Base-by-base conservation (phyloP, 139 green algal species). In the Tetradesmus lagerheimii region DNA sequence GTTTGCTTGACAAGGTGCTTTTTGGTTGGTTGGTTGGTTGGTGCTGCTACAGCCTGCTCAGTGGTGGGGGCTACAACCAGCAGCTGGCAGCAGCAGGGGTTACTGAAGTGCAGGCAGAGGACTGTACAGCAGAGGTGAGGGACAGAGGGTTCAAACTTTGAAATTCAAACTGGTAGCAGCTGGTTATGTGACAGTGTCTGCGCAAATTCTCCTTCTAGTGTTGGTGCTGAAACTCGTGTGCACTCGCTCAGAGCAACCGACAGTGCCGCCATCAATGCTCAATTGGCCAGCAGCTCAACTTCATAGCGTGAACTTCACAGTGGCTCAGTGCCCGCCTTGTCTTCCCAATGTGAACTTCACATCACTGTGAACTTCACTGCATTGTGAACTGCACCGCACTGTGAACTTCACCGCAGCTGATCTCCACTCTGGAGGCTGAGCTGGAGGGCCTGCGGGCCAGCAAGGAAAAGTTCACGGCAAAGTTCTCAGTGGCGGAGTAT, bases 11-110 rank as follows among this genome's bases (percentile, higher is more conserved):
- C 2, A 8, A 35, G 66, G 18, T 31, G 20, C 9, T 16, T 31
- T 35, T 31, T 1, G 66, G 66, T 23, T 31, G 66, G 1, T 34
- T n/a, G n/a, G n/a, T n/a, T n/a, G n/a, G n/a, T n/a, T n/a, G n/a
- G n/a, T n/a, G n/a, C n/a, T n/a, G 89, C 29, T 98, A 98, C 89
- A 83, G 96, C 89, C 84, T 98, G 89, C 87, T 93, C 47, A 92
- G 79, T 1, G 38, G 96, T n/a, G 62, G 89, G 37, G 92, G 90
- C 0, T 98, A 98, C 67, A 78, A 67, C 3, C 0, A 77, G 35
- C 76, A 96, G 87, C 77, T 97, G 27, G 50, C 66, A 76, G 89
- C 90, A 20, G 95, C 95, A 35, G 96, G 96, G n/a, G 97, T 98
- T 82, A 74, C 57, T 1, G 89, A 94, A 14, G 91, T 97, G 1